Evolutionary conservation across 2,329 filamentous ascomycete genomes (phyloP).

Genomic region (Dothideomycetidae sp.): DNA sequence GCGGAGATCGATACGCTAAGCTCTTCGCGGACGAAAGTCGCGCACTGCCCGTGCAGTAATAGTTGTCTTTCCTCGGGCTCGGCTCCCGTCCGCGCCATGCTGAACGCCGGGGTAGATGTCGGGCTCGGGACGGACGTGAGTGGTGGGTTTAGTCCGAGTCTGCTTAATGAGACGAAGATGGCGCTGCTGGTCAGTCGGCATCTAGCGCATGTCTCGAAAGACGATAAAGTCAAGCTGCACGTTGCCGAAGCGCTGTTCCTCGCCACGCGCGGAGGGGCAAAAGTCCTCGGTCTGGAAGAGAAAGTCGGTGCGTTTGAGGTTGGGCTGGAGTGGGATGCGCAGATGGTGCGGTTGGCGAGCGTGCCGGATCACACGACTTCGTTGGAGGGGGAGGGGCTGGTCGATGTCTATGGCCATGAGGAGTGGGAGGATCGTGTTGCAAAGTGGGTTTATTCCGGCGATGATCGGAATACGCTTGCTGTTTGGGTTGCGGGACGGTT

Average conservation of each 20-base stretch:
- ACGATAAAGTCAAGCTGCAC: conserved; percentile 48
- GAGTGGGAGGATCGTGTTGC: conserved; percentile 71
- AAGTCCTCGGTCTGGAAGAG: conserved; percentile 58
- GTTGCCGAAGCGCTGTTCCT: conserved; percentile 79
- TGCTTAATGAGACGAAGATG: conserved; percentile 72
- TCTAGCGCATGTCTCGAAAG: conserved; percentile 40
- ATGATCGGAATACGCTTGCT: conserved; percentile 75
- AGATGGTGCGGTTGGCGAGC: conserved; percentile 37
- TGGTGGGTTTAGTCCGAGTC: conserved; percentile 69
- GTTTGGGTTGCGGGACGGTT: conserved; percentile 82
- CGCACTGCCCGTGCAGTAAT: conserved; percentile 82
- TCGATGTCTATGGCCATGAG: conserved; percentile 88
- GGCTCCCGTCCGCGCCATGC: conserved; percentile 58
- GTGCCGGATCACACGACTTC: conserved; percentile 18
- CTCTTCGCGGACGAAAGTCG: conserved; percentile 48
- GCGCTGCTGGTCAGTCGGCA: conserved; percentile 65
- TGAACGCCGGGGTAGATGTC: conserved; percentile 61
- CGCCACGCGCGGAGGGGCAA: conserved; percentile 75
- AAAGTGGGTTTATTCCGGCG: conserved; percentile 90
- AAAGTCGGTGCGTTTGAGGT: conserved; percentile 68
- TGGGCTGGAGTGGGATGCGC: conserved; percentile 83
- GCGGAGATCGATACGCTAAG: conserved; percentile 54
- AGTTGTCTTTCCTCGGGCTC: conserved; percentile 66
- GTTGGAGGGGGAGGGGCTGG: conserved; percentile 40
- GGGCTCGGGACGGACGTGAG: conserved; percentile 85